Percentiles rank a stretch among this genome's conserved stretches.
Conservation (phyloP, 208 protist species). For the Trypanosoma avium region DNA sequence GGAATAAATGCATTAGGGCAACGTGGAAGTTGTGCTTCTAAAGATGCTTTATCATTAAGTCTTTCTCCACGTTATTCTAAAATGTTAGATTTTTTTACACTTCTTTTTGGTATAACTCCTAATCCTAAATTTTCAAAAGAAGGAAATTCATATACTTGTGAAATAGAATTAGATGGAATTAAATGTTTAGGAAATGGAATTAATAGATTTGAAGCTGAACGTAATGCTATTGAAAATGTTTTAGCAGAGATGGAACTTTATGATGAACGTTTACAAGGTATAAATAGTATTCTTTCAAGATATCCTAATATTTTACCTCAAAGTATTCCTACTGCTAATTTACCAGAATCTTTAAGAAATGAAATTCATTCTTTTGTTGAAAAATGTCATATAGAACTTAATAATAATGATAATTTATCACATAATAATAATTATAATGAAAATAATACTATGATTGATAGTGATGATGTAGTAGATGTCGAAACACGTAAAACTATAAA, state of each 20-base stretch:
- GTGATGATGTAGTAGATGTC: conserved; percentile 9
- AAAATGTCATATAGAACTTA: conserved; percentile 9
- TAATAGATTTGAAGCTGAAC: conserved; percentile 78
- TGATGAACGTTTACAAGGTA: conserved; percentile 54
- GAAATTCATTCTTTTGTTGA: conserved; percentile 28
- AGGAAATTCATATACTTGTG: conserved; percentile 38
- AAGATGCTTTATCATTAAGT: conserved; percentile 34
- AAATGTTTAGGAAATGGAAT: conserved; percentile 53
- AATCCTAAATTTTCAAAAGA: conserved; percentile 34
- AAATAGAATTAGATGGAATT: conserved; percentile 41
- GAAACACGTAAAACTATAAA: conserved; percentile 19
- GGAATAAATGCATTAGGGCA: neutral
- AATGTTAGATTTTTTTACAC: conserved; percentile 41
- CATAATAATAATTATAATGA: too few species aligned
- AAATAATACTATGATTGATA: neutral
- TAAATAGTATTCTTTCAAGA: conserved; percentile 52
- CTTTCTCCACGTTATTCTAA: conserved; percentile 43
- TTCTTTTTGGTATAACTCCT: conserved; percentile 36
- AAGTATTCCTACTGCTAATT: conserved; percentile 36
- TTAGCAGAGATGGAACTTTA: conserved; percentile 62
- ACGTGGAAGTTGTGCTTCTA: conserved; percentile 27
- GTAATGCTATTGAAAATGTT: conserved; percentile 43
- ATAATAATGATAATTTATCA: too few species aligned
- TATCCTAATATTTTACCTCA: conserved; percentile 47
- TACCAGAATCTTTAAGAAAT: conserved; percentile 23